A percentile compares a stretch with the other conserved stretches of the same genome.
These are phyloP conservation scores for Bertia moriformis DNA, from an alignment of 2,329 filamentous ascomycete genomes.

Conservation along the genomic window DNA sequence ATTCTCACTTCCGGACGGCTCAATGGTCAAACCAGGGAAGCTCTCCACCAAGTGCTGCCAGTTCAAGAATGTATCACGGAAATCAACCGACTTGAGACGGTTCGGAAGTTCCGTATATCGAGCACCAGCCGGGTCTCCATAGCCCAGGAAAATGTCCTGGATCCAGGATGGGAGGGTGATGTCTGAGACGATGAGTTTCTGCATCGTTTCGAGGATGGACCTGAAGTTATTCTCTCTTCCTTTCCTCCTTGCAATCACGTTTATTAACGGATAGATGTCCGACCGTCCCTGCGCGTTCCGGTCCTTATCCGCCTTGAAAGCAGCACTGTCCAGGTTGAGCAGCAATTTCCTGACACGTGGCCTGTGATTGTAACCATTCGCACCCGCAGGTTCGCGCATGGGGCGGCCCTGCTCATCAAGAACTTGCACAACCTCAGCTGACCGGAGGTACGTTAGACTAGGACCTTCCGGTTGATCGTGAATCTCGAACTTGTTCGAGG, in stretches of 20 bases:
- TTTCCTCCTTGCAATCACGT: slow-evolving; percentile 69
- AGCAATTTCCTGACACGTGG: slow-evolving; percentile 48
- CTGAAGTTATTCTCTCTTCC: slow-evolving; percentile 96
- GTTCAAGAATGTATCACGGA: slow-evolving; percentile 84
- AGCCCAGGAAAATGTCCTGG: slow-evolving; percentile 93
- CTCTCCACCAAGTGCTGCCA: slow-evolving; percentile 90
- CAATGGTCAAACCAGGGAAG: slow-evolving; percentile 72
- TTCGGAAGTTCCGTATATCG: slow-evolving; percentile 73
- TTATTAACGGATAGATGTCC: slow-evolving; percentile 72
- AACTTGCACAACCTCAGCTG: slow-evolving; percentile 74
- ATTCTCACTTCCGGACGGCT: slow-evolving; percentile 57
- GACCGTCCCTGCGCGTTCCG: slow-evolving; percentile 22
- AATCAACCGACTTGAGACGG: slow-evolving; percentile 67
- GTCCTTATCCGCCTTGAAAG: slow-evolving; percentile 66
- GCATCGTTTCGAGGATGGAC: slow-evolving; percentile 80
- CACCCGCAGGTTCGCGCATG: slow-evolving; percentile 40
- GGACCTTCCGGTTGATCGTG: slow-evolving; percentile 37
- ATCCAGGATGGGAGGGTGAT: slow-evolving; percentile 81
- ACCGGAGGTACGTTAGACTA: slow-evolving; percentile 58
- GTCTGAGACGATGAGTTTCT: slow-evolving; percentile 69
- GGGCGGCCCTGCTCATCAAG: slow-evolving; percentile 71
- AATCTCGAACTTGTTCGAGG: slow-evolving; percentile 18
- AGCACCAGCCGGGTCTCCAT: slow-evolving; percentile 79
- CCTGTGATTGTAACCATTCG: slow-evolving; percentile 31
- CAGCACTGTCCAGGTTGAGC: slow-evolving; percentile 64